Base-by-base conservation (phyloP, 805 yeast genomes). In the Ascoidea tarda region DNA sequence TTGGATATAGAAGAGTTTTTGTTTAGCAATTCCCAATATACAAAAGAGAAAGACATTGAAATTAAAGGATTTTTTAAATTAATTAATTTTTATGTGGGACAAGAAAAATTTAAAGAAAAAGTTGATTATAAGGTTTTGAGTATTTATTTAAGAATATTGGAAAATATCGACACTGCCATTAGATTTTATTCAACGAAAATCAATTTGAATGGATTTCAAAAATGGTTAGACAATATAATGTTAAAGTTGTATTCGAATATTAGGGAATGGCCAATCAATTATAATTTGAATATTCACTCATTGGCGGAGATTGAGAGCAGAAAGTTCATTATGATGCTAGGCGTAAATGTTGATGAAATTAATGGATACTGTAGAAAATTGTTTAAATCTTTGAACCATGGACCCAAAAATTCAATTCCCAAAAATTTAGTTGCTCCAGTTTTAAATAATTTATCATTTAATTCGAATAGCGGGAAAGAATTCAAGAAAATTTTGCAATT, bases 401-500 rank as follows among this genome's bases (percentile, higher is more conserved):
- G 84, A 1, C 78, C 80, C 16, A 66, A 72, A 45, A 60, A 69
- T 21, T 62, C 75, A 0, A 69, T 81, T 46, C 87, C 89, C 2
- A 68, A 67, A 50, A 78, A 75, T 55, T 57, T 83, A 16, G 60
- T 78, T 16, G 65, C 71, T 6, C 67, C 77, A 32, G 66, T 73
- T 5, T 65, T 82, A 50, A 67, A 72, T 10, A 64, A 74, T 8
- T 63, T 71, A 3, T 66, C 79, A 42, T 62, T 65, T 33, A 64
- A 65, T 47, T 66, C 67, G 45, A 64, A 66, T 50, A 75, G 60
- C 28, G 58, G 62, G 8, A 64, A 77, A 57, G 81, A 78, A 45
- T 83, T 81, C 73, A 83, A 83, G 63, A 81, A 76, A 58, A 65
- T 81, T 5, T 64, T 75, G 42, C 78, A 77, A 38, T 62, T 82